Conservation (phyloP, 306 rosid species). For the Fragaria vesca region DNA sequence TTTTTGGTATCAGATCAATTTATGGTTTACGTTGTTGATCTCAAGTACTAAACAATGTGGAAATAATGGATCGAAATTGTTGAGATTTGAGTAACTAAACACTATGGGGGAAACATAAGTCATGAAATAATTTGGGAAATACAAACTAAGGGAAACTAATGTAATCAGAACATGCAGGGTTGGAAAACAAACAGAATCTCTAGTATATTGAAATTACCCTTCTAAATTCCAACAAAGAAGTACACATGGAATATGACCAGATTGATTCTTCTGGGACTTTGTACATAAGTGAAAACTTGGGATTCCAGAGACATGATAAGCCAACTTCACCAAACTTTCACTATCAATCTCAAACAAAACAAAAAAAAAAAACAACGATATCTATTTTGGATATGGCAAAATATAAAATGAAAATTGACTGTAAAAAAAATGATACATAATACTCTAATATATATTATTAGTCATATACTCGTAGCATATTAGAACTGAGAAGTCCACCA, state of each 20-base stretch:
- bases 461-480: not conserved
- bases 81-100: not conserved
- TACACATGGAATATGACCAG: not conserved
- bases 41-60: not conserved
- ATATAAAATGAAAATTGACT: not conserved
- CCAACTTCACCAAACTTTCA: not conserved
- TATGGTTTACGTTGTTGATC: not conserved
- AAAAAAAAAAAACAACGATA: not conserved
- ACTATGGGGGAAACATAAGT: not conserved
- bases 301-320: not conserved
- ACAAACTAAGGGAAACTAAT: not conserved
- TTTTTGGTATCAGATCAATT: not conserved
- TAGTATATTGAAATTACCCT: not conserved
- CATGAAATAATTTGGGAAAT: not conserved
- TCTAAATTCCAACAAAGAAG: not conserved
- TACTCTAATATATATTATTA: not conserved
- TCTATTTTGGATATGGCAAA: not conserved
- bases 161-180: not conserved
- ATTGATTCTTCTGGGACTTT: not conserved
- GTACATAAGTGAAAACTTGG: not conserved
- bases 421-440: not conserved
- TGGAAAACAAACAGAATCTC: not conserved
- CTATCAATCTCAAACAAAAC: too few relatives aligned
- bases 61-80: not conserved
- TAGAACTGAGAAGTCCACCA: not conserved